Evolutionary conservation across 2,329 filamentous ascomycete genomes (phyloP).

Genomic region (Cadophora gregata): DNA sequence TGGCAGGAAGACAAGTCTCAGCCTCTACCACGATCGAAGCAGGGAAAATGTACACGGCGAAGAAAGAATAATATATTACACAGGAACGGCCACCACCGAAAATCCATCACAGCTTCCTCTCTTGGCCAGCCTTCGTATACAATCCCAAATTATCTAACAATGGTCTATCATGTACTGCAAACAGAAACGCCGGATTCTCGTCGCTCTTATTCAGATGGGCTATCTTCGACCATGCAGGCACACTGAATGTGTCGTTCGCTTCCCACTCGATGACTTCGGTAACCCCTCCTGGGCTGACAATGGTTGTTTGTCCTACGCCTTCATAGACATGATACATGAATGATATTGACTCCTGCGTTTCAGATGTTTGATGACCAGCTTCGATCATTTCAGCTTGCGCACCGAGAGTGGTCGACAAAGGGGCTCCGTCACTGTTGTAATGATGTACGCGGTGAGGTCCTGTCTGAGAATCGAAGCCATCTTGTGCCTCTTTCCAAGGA

Average conservation of each 20-base stretch:
- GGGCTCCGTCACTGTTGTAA: no score
- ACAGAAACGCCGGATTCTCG: not conserved
- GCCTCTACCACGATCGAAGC: no score
- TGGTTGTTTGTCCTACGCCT: not conserved
- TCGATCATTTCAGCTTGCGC: no score
- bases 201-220: not conserved
- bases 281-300: not conserved
- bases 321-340: not conserved
- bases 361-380: no score
- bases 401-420: no score
- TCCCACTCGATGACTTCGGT: not conserved
- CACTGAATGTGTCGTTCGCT: not conserved
- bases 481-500: no score
- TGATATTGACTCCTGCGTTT: not conserved
- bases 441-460: no score
- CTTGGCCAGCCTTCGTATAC: not conserved
- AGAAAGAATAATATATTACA: no score
- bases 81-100: not conserved
- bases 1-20: no score
- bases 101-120: not conserved
- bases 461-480: no score
- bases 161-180: not conserved
- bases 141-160: not conserved
- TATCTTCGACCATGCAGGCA: slow-evolving; percentile 1
- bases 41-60: no score